Evolutionary conservation across 139 green algal genomes (phyloP).

Genomic region (Yamagishiella unicocca): DNA sequence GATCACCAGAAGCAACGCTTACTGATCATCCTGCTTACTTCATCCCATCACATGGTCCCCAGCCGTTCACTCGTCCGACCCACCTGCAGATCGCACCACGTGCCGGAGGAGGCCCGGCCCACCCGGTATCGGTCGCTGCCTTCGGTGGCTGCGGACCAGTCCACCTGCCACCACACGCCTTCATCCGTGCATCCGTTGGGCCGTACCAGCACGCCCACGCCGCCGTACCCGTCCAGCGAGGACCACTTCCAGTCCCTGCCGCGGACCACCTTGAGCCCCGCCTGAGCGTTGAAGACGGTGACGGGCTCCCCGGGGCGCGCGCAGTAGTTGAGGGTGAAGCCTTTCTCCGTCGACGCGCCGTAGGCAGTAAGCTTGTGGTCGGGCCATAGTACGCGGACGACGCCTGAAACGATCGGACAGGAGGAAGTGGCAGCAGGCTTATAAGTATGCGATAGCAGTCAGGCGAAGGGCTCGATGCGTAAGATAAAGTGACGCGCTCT

Average conservation of each 20-base stretch:
- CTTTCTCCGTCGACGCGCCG: neutral
- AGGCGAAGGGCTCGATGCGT: too few relatives aligned
- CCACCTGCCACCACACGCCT: conserved; percentile 6
- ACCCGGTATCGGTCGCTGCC: neutral
- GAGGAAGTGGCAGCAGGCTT: too few relatives aligned
- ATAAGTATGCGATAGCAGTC: too few relatives aligned
- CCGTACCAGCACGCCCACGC: neutral
- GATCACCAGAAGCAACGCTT: too few relatives aligned
- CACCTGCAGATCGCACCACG: conserved; percentile 24
- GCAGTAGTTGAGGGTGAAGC: neutral
- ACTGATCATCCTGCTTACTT: too few relatives aligned
- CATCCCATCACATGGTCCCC: too few relatives aligned
- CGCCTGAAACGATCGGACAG: too few relatives aligned
- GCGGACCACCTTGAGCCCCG: neutral
- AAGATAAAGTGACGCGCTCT: too few relatives aligned
- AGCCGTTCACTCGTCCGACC: too few relatives aligned
- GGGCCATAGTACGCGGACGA: neutral
- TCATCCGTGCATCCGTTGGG: neutral
- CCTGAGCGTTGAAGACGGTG: neutral
- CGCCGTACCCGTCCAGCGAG: neutral
- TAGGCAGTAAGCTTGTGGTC: neutral
- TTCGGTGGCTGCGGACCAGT: neutral
- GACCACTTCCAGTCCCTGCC: conserved; percentile 26
- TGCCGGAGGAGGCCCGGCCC: neutral
- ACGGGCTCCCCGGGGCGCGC: neutral